Evolutionary conservation across 2,329 filamentous ascomycete genomes (phyloP).

Genomic region (Fusarium tricinctum): DNA sequence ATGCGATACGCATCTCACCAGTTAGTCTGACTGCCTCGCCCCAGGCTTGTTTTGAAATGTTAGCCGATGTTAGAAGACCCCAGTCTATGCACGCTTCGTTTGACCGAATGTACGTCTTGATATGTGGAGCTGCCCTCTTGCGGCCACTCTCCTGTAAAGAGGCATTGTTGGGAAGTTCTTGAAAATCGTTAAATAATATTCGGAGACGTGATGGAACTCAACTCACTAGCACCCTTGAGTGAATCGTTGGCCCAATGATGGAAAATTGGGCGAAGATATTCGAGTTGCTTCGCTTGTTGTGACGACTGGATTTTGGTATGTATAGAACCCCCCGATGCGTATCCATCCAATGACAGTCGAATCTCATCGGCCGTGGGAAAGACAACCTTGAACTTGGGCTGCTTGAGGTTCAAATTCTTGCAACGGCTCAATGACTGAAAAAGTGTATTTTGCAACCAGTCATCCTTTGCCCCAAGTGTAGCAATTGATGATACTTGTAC

Average conservation of each 20-base stretch:
- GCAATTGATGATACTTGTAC: slow-evolving; percentile 85
- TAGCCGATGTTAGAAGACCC: slow-evolving; percentile 92
- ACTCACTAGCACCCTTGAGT: slow-evolving; percentile 53
- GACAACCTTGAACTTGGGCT: slow-evolving; percentile 75
- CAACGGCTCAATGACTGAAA: slow-evolving; percentile 64
- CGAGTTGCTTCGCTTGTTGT: slow-evolving; percentile 79
- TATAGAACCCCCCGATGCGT: slow-evolving; percentile 81
- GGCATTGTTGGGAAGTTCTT: slow-evolving; percentile 48
- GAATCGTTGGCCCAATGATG: slow-evolving; percentile 81
- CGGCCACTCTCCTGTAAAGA: slow-evolving; percentile 67
- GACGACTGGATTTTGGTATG: slow-evolving; percentile 81
- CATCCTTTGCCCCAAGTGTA: slow-evolving; percentile 77
- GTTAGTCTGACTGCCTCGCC: slow-evolving; percentile 71
- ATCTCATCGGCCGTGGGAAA: slow-evolving; percentile 88
- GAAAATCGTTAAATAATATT: background rate
- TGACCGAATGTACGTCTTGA: slow-evolving; percentile 88
- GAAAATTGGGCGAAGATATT: slow-evolving; percentile 77
- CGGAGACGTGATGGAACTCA: background rate
- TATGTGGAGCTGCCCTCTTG: slow-evolving; percentile 82
- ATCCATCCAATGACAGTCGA: slow-evolving; percentile 81
- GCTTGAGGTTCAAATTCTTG: slow-evolving; percentile 33
- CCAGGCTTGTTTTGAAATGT: slow-evolving; percentile 91
- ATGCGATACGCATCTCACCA: slow-evolving; percentile 78
- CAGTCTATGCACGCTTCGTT: slow-evolving; percentile 75
- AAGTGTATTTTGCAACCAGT: slow-evolving; percentile 78